Evolutionary conservation across 148 eudicot genomes (phyloP).

Genomic region (Amaranthus cruentus): DNA sequence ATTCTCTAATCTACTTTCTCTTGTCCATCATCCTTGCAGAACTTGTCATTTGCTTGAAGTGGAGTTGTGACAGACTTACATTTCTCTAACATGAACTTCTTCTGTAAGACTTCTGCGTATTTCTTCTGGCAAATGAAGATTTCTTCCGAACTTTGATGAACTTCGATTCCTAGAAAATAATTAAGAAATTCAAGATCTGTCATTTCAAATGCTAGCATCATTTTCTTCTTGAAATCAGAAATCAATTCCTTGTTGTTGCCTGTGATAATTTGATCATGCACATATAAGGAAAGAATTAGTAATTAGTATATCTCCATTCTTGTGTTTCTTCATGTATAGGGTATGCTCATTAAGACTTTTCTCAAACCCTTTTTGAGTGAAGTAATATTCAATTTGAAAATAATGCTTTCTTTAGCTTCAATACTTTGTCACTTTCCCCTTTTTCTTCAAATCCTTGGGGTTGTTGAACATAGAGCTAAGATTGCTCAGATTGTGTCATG

Average conservation of each 20-base stretch:
- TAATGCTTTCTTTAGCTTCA: no score
- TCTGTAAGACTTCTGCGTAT: slow-evolving; percentile 9
- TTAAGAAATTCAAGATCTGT: slow-evolving; percentile 13
- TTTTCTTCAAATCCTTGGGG: no score
- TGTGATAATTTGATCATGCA: slow-evolving; percentile 18
- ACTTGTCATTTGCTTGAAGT: slow-evolving; percentile 1
- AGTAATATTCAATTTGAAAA: neutral
- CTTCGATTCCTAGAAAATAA: slow-evolving; percentile 22
- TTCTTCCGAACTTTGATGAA: slow-evolving; percentile 9
- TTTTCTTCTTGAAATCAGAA: slow-evolving; percentile 13
- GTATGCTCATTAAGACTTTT: neutral
- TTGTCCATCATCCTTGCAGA: slow-evolving; percentile 6
- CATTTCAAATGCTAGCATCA: slow-evolving; percentile 26
- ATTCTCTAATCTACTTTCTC: slow-evolving; percentile 13
- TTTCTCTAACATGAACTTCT: neutral
- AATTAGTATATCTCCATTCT: slow-evolving; percentile 5
- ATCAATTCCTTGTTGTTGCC: neutral
- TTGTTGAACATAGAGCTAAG: no score
- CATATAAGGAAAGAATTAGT: slow-evolving; percentile 19
- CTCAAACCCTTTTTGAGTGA: no score
- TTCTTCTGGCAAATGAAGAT: slow-evolving; percentile 20
- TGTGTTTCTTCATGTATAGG: slow-evolving; percentile 15
- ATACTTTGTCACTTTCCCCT: no score
- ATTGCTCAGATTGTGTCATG: no score
- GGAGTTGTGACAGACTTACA: slow-evolving; percentile 19